Evolutionary conservation across 192 early-diverging fungal species (phyloP).

Genomic region (Gigaspora rosea): DNA sequence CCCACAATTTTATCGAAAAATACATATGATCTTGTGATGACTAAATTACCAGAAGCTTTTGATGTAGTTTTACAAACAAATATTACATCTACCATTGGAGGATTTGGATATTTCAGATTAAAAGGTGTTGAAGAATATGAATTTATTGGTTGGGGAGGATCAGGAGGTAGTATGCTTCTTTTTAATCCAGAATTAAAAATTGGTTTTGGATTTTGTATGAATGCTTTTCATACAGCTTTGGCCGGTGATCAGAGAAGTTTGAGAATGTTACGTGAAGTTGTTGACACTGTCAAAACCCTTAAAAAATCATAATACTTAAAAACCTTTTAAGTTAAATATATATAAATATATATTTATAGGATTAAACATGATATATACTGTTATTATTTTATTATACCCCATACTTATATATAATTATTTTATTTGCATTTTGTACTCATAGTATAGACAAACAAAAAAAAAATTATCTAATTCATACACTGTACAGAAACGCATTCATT

Average conservation of each 20-base stretch:
- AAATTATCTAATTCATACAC: too few relatives aligned
- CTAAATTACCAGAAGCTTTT: slow-evolving; percentile 29
- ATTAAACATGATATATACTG: too few relatives aligned
- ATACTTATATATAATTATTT: too few relatives aligned
- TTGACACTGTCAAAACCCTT: slow-evolving; percentile 31
- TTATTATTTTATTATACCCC: too few relatives aligned
- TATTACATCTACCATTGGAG: slow-evolving; percentile 44
- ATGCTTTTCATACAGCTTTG: slow-evolving; percentile 50
- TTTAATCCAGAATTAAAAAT: slow-evolving; percentile 60
- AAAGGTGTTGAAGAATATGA: slow-evolving; percentile 37
- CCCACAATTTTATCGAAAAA: slow-evolving; percentile 35
- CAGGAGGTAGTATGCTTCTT: slow-evolving; percentile 57
- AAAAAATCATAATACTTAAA: too few relatives aligned
- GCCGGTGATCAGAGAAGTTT: slow-evolving; percentile 59
- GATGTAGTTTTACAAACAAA: slow-evolving; percentile 33
- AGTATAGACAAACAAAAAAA: too few relatives aligned
- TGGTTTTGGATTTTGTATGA: slow-evolving; percentile 61
- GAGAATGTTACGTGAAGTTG: slow-evolving; percentile 50
- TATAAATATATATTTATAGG: too few relatives aligned
- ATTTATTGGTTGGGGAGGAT: slow-evolving; percentile 65
- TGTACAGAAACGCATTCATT: too few relatives aligned
- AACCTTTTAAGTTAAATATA: too few relatives aligned
- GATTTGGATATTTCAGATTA: slow-evolving; percentile 35
- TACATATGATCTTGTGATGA: slow-evolving; percentile 36
- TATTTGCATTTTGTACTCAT: too few relatives aligned